Percentiles rank a stretch among this genome's conserved stretches.
Conservation (phyloP, 2,329 filamentous ascomycete genomes). For the Westerdykella aurantiaca region DNA sequence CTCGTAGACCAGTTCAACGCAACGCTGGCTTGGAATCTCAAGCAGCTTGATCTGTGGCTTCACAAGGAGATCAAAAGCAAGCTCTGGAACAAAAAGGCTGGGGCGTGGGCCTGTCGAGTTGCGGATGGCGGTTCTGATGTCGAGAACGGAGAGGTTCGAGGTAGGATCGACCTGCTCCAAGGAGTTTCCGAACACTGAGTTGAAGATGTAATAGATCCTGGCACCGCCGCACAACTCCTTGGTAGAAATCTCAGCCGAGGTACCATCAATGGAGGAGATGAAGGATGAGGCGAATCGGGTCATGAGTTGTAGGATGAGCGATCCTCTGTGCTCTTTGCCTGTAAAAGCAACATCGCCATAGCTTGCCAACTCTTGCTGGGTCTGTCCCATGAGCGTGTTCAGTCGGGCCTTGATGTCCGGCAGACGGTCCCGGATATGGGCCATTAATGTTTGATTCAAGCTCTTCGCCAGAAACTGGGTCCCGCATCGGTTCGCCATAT, state of each 20-base stretch:
- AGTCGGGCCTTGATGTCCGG: slow-evolving; percentile 97
- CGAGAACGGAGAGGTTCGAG: slow-evolving; percentile 84
- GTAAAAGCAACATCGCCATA: slow-evolving; percentile 98
- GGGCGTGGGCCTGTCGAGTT: slow-evolving; percentile 96
- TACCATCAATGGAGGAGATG: slow-evolving; percentile 97
- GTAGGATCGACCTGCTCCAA: slow-evolving; percentile 95
- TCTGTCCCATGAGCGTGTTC: slow-evolving; percentile 99
- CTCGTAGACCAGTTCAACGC: slow-evolving; percentile 96
- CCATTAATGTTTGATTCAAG: slow-evolving; percentile 90
- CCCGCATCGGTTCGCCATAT: slow-evolving; percentile 88
- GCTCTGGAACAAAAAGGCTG: slow-evolving; percentile 92
- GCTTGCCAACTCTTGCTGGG: slow-evolving; percentile 94
- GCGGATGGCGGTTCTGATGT: slow-evolving; percentile 94
- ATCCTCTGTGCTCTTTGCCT: slow-evolving; percentile 92
- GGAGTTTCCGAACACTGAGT: slow-evolving; percentile 95
- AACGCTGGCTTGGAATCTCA: slow-evolving; percentile 90
- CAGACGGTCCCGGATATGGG: slow-evolving; percentile 88
- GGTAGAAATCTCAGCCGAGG: slow-evolving; percentile 95
- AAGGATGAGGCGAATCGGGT: slow-evolving; percentile 96
- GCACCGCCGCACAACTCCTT: slow-evolving; percentile 95
- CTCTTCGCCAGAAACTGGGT: slow-evolving; percentile 93
- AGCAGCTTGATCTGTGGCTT: slow-evolving; percentile 98
- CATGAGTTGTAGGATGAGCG: slow-evolving; percentile 93
- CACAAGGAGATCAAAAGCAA: slow-evolving; percentile 94
- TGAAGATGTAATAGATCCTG: slow-evolving; percentile 98